These are phyloP conservation scores for Sabuloglossum arenarium DNA, from an alignment of 495 filamentous ascomycete genomes.

Conservation along the genomic window DNA sequence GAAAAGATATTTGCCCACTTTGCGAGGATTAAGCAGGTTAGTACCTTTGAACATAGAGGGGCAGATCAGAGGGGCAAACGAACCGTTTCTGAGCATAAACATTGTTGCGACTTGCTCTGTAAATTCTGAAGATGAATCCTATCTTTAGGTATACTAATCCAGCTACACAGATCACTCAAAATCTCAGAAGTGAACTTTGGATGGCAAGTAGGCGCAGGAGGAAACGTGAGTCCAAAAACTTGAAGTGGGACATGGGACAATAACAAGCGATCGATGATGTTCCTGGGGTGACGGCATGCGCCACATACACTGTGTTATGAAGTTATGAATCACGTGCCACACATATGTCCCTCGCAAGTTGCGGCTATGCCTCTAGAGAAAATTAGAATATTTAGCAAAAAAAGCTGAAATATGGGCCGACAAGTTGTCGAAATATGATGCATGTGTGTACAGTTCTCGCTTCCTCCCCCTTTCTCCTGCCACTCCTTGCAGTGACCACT, in stretches of 20 bases:
- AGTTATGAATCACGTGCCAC: neutral
- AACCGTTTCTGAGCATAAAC: slow-evolving; percentile 57
- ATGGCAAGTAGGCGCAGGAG: neutral
- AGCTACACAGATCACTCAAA: neutral
- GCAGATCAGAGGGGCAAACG: slow-evolving; percentile 16
- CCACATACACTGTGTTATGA: neutral
- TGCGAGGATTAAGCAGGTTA: slow-evolving; percentile 10
- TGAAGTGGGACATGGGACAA: neutral
- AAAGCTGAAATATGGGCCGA: no score
- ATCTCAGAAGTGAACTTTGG: neutral
- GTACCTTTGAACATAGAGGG: slow-evolving; percentile 14
- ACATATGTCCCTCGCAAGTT: neutral
- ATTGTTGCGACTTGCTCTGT: slow-evolving; percentile 18
- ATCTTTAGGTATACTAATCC: neutral
- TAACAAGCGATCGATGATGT: neutral
- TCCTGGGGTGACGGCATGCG: neutral
- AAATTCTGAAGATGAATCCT: neutral
- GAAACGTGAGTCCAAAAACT: neutral
- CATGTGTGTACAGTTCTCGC: no score
- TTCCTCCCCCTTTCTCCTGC: no score
- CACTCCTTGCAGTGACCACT: neutral
- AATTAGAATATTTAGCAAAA: no score
- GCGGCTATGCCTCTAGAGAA: no score
- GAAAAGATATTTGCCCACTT: slow-evolving; percentile 84
- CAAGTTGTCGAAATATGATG: no score